phyloP scores from a whole-genome alignment of 768 basidiomycete genomes.

The Lactifluus echinatus region DNA sequence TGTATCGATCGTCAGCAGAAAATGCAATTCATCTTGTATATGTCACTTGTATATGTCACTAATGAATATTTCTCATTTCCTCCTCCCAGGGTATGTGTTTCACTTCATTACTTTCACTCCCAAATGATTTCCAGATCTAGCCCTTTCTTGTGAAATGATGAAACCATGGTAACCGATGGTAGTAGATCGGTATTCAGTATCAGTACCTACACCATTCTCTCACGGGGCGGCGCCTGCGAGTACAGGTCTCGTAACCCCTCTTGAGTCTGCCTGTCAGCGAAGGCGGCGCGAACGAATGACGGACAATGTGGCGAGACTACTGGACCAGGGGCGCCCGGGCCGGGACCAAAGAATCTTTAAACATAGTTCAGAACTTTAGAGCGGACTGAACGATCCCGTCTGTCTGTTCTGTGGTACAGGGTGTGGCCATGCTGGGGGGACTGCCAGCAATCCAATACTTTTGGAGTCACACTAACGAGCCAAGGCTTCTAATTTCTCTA shows the following conservation, averaged over 20 bases:
- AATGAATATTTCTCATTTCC: neutral
- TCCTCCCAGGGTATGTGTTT: neutral
- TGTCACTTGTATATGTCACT: too few relatives aligned
- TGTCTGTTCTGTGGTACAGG: neutral
- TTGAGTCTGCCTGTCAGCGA: neutral
- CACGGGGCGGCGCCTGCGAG: neutral
- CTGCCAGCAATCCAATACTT: neutral
- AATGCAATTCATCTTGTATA: neutral
- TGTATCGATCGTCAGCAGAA: neutral
- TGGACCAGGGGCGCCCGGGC: neutral
- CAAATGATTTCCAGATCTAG: neutral
- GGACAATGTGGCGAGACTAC: too few relatives aligned
- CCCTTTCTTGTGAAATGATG: neutral
- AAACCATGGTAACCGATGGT: slow-evolving; percentile 11
- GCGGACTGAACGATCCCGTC: too few relatives aligned
- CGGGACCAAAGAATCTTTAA: neutral
- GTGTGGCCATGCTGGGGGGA: neutral
- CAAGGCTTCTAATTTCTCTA: too few relatives aligned
- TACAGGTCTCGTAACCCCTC: neutral
- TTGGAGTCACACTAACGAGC: neutral
- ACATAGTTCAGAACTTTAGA: neutral
- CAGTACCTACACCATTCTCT: neutral
- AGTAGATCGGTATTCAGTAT: neutral
- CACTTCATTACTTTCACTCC: neutral
- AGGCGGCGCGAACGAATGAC: neutral